Evolutionary conservation across 805 yeast genomes (phyloP).

Genomic region (Diddensiella caesifluorescens): DNA sequence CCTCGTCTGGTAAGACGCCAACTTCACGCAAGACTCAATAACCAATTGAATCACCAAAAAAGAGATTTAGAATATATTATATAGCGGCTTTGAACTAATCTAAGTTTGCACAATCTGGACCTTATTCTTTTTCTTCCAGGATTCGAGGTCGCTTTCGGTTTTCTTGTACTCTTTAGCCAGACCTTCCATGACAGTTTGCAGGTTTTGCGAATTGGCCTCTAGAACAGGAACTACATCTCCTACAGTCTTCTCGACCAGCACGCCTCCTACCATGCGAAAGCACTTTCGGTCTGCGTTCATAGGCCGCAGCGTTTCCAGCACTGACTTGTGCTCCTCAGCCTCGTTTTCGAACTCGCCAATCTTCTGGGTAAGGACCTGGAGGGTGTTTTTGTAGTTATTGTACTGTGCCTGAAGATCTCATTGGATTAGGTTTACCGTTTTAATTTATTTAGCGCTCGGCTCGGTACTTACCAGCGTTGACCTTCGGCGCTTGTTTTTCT

Average conservation of each 20-base stretch:
- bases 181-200: conserved; percentile 37
- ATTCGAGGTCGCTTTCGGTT: conserved; percentile 40
- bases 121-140: conserved; percentile 48
- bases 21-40: background rate
- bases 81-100: conserved; percentile 1
- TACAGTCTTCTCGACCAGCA: conserved; percentile 75
- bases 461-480: conserved; percentile 20
- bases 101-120: conserved; percentile 40
- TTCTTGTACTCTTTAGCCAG: conserved; percentile 37
- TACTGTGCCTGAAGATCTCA: conserved; percentile 37
- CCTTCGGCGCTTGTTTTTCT: conserved; percentile 19
- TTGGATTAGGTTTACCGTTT: background rate
- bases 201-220: conserved; percentile 49
- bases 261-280: conserved; percentile 92
- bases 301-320: conserved; percentile 49
- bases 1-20: conserved; percentile 17
- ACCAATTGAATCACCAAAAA: background rate
- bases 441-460: background rate
- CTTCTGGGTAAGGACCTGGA: conserved; percentile 34
- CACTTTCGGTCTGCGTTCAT: conserved; percentile 64
- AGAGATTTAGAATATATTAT: background rate
- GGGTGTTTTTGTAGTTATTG: conserved; percentile 34
- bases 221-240: conserved; percentile 67
- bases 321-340: conserved; percentile 45
- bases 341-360: conserved; percentile 39